Evolutionary conservation across 768 basidiomycete genomes (phyloP).

Genomic region (Lactifluus volemus): DNA sequence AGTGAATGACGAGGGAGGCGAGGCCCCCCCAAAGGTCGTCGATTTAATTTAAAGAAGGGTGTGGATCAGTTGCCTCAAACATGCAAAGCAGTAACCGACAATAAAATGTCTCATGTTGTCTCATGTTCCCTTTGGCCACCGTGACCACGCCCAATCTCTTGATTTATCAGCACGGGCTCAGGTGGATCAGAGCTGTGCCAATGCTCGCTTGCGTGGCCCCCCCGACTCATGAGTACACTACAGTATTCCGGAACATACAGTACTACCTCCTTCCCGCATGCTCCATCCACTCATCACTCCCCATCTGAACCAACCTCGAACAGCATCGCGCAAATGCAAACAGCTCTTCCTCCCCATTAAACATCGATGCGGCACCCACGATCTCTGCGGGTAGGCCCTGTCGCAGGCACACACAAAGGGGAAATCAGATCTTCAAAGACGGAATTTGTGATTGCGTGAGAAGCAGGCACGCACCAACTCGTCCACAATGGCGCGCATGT

Average conservation of each 20-base stretch:
- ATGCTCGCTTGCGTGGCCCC: no score
- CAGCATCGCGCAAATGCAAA: slow-evolving; percentile 96
- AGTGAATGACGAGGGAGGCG: neutral
- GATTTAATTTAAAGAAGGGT: neutral
- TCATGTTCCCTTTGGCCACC: no score
- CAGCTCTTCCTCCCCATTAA: slow-evolving; percentile 92
- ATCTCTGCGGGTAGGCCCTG: slow-evolving; percentile 72
- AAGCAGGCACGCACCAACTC: slow-evolving; percentile 59
- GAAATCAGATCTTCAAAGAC: slow-evolving; percentile 5
- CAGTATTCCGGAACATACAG: neutral
- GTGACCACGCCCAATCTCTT: no score
- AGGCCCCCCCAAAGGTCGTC: neutral
- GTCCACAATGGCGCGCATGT: slow-evolving; percentile 92
- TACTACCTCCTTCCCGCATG: slow-evolving; percentile 26
- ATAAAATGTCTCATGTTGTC: no score
- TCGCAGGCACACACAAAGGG: neutral
- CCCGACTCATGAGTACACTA: neutral
- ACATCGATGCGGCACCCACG: slow-evolving; percentile 82
- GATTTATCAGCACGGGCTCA: no score
- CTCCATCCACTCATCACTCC: slow-evolving; percentile 79
- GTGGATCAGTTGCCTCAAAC: no score
- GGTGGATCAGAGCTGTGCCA: no score
- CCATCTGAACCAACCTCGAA: slow-evolving; percentile 82
- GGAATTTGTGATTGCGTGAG: neutral
- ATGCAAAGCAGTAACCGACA: no score